A percentile compares a stretch with the other conserved stretches of the same genome.
phyloP scores from a whole-genome alignment of 31 red algal genomes.

The Asparagopsis taxiformis region DNA sequence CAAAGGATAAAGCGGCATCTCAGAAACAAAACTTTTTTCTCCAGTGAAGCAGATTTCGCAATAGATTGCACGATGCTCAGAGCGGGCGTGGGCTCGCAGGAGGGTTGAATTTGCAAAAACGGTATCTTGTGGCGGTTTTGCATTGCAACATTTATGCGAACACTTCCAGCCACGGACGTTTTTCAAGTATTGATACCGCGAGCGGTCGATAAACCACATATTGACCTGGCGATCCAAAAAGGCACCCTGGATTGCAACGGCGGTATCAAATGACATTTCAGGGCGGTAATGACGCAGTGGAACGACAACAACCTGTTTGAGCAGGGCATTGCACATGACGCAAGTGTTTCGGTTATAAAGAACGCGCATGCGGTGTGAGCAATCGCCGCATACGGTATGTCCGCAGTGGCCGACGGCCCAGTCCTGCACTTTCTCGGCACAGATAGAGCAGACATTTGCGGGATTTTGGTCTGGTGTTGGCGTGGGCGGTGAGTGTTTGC shows the following conservation, averaged over 20 bases:
- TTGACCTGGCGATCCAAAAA: slow-evolving; percentile 55
- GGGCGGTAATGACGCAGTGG: slow-evolving; percentile 22
- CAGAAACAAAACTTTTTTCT: slow-evolving; percentile 59
- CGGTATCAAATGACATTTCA: slow-evolving; percentile 30
- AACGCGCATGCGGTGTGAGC: slow-evolving; percentile 82
- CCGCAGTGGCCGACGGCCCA: slow-evolving; percentile 81
- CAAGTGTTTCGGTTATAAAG: slow-evolving; percentile 72
- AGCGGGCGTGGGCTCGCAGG: slow-evolving; percentile 34
- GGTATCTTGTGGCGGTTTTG: slow-evolving; percentile 3
- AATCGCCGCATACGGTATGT: slow-evolving; percentile 80
- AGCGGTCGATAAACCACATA: slow-evolving; percentile 67
- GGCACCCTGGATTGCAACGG: slow-evolving; percentile 29
- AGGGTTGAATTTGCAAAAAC: slow-evolving; percentile 51
- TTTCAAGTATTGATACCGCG: slow-evolving; percentile 44
- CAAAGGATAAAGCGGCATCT: slow-evolving; percentile 68
- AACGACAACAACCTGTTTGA: slow-evolving; percentile 62
- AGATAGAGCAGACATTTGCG: slow-evolving; percentile 56
- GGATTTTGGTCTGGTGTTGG: slow-evolving; percentile 18
- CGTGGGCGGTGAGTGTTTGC: neutral
- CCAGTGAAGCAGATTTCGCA: slow-evolving; percentile 66
- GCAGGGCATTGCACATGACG: slow-evolving; percentile 76
- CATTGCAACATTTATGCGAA: slow-evolving; percentile 46
- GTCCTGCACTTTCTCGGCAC: slow-evolving; percentile 48
- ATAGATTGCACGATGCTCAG: slow-evolving; percentile 42
- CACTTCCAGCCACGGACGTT: slow-evolving; percentile 62